phyloP scores from a whole-genome alignment of 2,329 filamentous ascomycete species.

The Pezicula carpinea region DNA sequence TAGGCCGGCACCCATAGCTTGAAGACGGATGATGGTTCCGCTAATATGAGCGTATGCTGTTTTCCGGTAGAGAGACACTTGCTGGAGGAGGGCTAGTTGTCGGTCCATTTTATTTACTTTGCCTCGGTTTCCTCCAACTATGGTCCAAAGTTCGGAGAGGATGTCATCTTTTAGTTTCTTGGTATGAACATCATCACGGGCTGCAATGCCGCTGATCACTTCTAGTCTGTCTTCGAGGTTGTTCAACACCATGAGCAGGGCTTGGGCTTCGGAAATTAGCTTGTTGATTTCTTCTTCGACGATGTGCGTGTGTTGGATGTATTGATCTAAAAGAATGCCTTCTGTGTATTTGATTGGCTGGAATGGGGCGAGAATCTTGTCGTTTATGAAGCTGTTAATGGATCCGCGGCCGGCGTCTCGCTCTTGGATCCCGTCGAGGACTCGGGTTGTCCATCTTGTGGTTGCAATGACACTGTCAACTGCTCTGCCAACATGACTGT shows the following conservation, averaged over 20 bases:
- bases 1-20: conserved; percentile 66
- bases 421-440: conserved; percentile 27
- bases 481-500: conserved; percentile 67
- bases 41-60: conserved; percentile 65
- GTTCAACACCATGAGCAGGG: conserved; percentile 59
- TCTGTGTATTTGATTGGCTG: conserved; percentile 55
- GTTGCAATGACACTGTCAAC: conserved; percentile 72
- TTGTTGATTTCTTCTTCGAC: conserved; percentile 64
- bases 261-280: conserved; percentile 67
- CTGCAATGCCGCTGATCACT: conserved; percentile 64
- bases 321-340: conserved; percentile 64
- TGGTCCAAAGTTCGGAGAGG: conserved; percentile 67
- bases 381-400: conserved; percentile 38
- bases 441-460: conserved; percentile 68
- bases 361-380: conserved; percentile 55
- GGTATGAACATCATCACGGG: conserved; percentile 56
- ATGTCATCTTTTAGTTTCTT: conserved; percentile 59
- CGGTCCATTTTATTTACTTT: conserved; percentile 56
- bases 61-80: conserved; percentile 62
- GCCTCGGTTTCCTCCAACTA: conserved; percentile 64
- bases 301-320: conserved; percentile 65
- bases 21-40: conserved; percentile 65
- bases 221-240: conserved; percentile 66
- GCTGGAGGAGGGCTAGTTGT: conserved; percentile 59
- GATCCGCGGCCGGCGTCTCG: conserved; percentile 21